Evolutionary conservation across 768 basidiomycete genomes (phyloP), one percentile per base, ranked within the genome.

Genomic region (Hemileccinum impolitum): DNA sequence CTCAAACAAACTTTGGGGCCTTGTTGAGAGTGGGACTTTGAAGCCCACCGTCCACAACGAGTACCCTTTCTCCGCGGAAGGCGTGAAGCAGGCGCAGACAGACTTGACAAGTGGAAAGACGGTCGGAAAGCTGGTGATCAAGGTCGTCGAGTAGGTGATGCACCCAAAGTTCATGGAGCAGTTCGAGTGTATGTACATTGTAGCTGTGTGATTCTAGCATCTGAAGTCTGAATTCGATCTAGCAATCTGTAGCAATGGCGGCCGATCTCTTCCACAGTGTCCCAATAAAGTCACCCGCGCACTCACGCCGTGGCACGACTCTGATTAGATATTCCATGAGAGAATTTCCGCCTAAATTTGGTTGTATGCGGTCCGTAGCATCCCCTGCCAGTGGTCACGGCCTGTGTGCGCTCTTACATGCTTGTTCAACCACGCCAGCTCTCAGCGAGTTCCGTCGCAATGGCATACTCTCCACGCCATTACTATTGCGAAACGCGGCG

Each of bases 21-120:
- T 87, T 12, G 67, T 93, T 30, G 70, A 71, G 17, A 66, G 74
- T 5, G 88, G 85, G 0, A 69, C 67, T 0, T 57, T 96, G 53
- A 86, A 82, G 61, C 75, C 88, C 55, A 73, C 78, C 40, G 70
- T 94, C 15, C 79, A 80, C 66, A 78, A 84, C 47, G 87, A 88
- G 48, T 97, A 96, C 56, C 81, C 82, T 0, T 94, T 98, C 70
- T 85, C 87, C 0, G 77, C 81, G 0, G 88, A 94, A 48, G 92
- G 89, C 0, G 82, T 85, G 12, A 75, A 72, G 59, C 75, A 85
- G 51, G 84, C 92, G 0, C 94, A 98, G 57, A 73, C 57, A 12
- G 94, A 95, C 61, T 73, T 97, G 51, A 78, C 77, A 0, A 73
- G 79, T 9, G 85, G 95, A 40, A 84, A 81, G 65, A 90, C 92